Conservation (phyloP, 2,329 filamentous ascomycete species). For the Colletotrichum tabaci region DNA sequence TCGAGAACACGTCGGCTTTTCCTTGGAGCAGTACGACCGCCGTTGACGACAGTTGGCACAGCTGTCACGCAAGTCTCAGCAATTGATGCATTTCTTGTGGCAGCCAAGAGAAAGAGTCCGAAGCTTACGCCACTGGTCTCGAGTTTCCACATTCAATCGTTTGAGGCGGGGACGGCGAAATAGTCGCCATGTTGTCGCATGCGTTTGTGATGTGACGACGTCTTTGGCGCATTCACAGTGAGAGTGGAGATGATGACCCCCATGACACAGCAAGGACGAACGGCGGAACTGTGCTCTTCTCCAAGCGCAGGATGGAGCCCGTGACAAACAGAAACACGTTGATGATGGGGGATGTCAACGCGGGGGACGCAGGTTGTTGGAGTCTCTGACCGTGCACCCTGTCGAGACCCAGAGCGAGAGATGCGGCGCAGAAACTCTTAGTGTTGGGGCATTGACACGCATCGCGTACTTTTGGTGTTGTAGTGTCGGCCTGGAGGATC, state of each 20-base stretch:
- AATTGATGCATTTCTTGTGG: not conserved
- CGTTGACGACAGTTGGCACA: constrained; percentile 54
- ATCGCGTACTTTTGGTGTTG: constrained; percentile 1
- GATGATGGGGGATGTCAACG: constrained; percentile 19
- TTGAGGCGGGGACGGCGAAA: constrained; percentile 26
- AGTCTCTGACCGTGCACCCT: not conserved
- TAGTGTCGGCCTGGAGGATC: constrained; percentile 6
- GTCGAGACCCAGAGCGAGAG: not conserved
- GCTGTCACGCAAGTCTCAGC: constrained; percentile 42
- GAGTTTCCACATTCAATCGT: constrained; percentile 28
- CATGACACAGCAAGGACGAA: constrained; percentile 17
- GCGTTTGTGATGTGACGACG: constrained; percentile 12
- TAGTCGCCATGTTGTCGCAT: constrained; percentile 19
- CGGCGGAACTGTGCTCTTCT: constrained; percentile 7
- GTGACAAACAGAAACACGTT: constrained; percentile 32
- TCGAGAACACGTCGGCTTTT: constrained; percentile 53
- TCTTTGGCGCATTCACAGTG: not conserved
- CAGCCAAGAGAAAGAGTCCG: not conserved
- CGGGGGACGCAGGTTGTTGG: constrained; percentile 25
- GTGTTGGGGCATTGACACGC: not conserved
- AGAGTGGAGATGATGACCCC: constrained; percentile 26
- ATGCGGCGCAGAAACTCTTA: not conserved
- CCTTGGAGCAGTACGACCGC: constrained; percentile 55
- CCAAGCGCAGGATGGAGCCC: constrained; percentile 26
- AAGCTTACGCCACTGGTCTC: constrained; percentile 49